Evolutionary conservation across 768 basidiomycete genomes (phyloP), one percentile per base, ranked within the genome.

Genomic region (Suillus clintonianus): DNA sequence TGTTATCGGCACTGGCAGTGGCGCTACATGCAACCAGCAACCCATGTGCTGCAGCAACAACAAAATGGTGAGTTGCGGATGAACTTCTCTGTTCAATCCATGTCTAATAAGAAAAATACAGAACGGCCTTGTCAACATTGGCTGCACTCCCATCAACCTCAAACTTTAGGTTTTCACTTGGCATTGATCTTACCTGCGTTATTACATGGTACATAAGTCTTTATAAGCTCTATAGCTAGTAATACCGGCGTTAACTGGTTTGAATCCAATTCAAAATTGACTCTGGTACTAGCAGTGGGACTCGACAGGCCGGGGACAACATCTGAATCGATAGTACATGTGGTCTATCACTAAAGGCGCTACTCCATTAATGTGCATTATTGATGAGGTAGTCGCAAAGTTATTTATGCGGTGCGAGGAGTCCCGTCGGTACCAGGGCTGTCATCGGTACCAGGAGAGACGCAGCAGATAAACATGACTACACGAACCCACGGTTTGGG

Each of bases 21-120:
- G 67, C 24, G 43, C 15, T 11, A 48, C 39, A 11, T 75, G 74
- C 41, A 34, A 51, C 32, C 37, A 66, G 13, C 64, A 68, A 14
- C 60, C 74, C 19, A 67, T 74, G 24, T 74, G 73, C 59, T 74
- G 73, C 64, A 66, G 64, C 60, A 0, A 34, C 39, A 48, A 66
- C 9, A 1, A 27, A 1, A 30, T 6, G 14, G 34, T 36, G 19
- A 11, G n/a, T 5, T 2, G 2, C 5, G 13, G 34, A 47, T 14
- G 24, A 51, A 36, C 5, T n/a, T 27, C 17, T 34, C 2, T 1
- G n/a, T 45, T 47, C 22, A 2, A 13, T 13, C 11, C 13, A 11
- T 39, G 37, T 47, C n/a, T n/a, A 19, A 47, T 22, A 24, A 7
- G 6, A 19, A 43, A 24, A n/a, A 48, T 50, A 48, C 39, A 76